Base-by-base conservation (phyloP, 345 rosid genomes). In the Hirschfeldia incana region DNA sequence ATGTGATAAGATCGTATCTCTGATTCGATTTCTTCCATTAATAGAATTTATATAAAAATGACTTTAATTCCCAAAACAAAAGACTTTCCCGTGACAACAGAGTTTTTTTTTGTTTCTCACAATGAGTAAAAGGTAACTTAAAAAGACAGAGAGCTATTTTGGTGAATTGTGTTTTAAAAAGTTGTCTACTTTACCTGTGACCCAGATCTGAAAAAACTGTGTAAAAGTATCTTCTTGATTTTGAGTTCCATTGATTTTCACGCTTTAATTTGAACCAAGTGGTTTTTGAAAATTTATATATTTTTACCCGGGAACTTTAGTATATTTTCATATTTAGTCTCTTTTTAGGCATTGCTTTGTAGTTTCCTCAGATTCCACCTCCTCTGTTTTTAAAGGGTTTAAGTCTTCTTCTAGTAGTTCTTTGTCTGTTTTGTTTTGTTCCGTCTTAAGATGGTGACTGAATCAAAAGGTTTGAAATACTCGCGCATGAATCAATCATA, bases 171-270 rank as follows among this genome's bases (percentile, higher is more conserved):
- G 28, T 61, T 29, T 17, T 13, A 0, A 26, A 80, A 80, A 65
- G 76, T 29, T 70, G 73, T 42, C 36, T 37, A 80, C 83, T 80
- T 64, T 70, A 70, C 58, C 76, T 32, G 30, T 80, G 51, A 51
- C 82, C 77, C 82, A 59, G 73, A 58, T 73, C 78, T 79, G 69
- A 78, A 42, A 49, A 1, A 42, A 55, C 36, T 37, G 74, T 44
- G 74, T 32, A 21, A 13, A 75, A 66, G 36, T 60, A 36, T 76
- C 60, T 67, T 57, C 33, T 75, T 65, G 72, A 75, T 75, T 37
- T 74, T n/a, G 32, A 13, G 36, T 75, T 67, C 65, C 73, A 76
- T 69, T 34, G 74, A 9, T 69, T 69, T 49, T 62, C 70, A 73
- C 74, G 69, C 78, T 70, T 75, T 75, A 80, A 68, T 79, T 68